Evolutionary conservation across 2,329 filamentous ascomycete genomes (phyloP).

Genomic region (Aspergillus pseudotamarii): DNA sequence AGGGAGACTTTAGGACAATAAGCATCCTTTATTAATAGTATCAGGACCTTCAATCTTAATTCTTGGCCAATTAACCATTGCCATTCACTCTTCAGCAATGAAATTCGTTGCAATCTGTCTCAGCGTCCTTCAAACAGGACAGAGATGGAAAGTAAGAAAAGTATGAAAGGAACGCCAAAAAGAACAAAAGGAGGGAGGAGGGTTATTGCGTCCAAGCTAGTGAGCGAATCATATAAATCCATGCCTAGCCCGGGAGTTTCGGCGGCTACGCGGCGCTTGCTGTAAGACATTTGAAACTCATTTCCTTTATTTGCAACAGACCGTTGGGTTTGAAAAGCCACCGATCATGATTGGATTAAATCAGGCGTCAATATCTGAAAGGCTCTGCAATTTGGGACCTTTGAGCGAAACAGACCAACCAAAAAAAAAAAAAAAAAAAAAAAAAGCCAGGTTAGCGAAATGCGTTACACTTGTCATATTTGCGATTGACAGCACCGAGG

Average conservation of each 20-base stretch:
- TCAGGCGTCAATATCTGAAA: background rate
- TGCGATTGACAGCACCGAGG: conserved; percentile 72
- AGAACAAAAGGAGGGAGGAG: background rate
- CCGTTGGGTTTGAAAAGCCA: background rate
- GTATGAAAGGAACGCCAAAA: background rate
- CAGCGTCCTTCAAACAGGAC: background rate
- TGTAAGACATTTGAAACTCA: conserved; percentile 8
- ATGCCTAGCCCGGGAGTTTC: background rate
- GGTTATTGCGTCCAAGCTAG: background rate
- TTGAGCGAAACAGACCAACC: conserved; percentile 7
- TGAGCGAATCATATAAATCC: conserved; percentile 1
- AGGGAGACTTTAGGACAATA: background rate
- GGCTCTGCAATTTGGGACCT: background rate
- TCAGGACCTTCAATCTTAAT: background rate
- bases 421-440: background rate
- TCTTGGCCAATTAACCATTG: background rate
- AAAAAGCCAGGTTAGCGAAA: conserved; percentile 13
- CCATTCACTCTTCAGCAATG: background rate
- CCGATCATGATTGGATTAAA: background rate
- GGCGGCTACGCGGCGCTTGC: conserved; percentile 16
- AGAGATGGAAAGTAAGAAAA: background rate
- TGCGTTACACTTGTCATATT: conserved; percentile 56
- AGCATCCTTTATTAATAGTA: background rate
- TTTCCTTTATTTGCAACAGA: background rate
- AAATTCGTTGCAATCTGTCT: background rate